Base-by-base conservation (phyloP, 768 basidiomycete genomes). In the Cystobasidium onofrii region DNA sequence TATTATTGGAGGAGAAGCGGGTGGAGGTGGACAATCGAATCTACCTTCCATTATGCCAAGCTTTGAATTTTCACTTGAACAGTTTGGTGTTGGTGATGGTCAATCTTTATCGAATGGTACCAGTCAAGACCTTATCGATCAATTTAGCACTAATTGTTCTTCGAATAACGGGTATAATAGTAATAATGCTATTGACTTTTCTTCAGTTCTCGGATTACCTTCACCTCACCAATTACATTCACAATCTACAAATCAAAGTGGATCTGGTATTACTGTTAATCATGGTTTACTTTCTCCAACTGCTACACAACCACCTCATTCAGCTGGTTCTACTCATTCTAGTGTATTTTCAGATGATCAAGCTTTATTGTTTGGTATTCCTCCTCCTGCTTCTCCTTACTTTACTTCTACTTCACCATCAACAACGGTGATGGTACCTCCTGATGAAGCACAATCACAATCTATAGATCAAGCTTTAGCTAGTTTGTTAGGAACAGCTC, bases 401-500 rank as follows among this genome's bases (percentile, higher is more conserved):
- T 71, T 71, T 55, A 3, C 9, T n/a, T 50, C 46, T 7, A n/a
- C 6, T 20, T 50, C 46, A n/a, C n/a, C n/a, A n/a, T n/a, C n/a
- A n/a, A n/a, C n/a, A 50, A 50, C 39, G 15, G 39, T 39, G 6
- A 39, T 39, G 39, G 7, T 39, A 39, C 39, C n/a, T n/a, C n/a
- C 39, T 39, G 57, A 61, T 31, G 31, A 31, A 39, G 54, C 23
- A 1, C 27, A 36, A n/a, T 20, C 23, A 34, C 33, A 31, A 36
- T 57, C 69, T 39, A 60, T 71, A 34, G 69, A 71, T 29, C 69
- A 71, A 39, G 54, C 69, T 34, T 46, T 71, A 39, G 69, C 69
- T n/a, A 71, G 54, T 36, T 36, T 71, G 20, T 52, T 71, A n/a
- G 69, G 54, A 7, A 64, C 43, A 39, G 33, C 12, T n/a, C n/a